phyloP scores from a whole-genome alignment of 768 basidiomycete species.

The Phallus indusiatus region DNA sequence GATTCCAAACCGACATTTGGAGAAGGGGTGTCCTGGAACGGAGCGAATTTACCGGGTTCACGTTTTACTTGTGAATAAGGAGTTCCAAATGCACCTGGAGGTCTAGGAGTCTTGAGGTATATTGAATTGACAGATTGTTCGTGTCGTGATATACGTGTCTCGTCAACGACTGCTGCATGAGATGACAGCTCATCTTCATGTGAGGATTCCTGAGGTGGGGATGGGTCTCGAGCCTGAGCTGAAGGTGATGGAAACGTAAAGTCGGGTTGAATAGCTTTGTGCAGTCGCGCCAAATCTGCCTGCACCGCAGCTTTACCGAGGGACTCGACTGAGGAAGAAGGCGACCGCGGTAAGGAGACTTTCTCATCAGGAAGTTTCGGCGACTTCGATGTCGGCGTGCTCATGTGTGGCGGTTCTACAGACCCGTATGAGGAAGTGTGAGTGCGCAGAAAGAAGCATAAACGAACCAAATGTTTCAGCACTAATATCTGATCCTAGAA shows the following conservation, averaged over 20 bases:
- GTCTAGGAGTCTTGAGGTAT: constrained; percentile 33
- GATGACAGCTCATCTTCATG: constrained; percentile 47
- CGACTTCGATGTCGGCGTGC: constrained; percentile 5
- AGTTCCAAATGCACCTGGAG: constrained; percentile 35
- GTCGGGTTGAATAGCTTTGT: constrained; percentile 5
- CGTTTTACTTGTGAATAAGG: background rate
- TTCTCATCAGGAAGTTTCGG: background rate
- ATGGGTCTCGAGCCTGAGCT: constrained; percentile 36
- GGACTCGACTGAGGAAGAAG: background rate
- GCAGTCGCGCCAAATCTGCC: constrained; percentile 6
- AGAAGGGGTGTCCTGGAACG: background rate
- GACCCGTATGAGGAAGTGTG: background rate
- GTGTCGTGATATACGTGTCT: background rate
- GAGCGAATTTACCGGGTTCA: background rate
- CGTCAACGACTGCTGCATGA: constrained; percentile 27
- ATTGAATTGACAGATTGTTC: background rate
- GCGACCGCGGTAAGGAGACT: background rate
- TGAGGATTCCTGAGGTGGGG: constrained; percentile 52
- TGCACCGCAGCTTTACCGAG: background rate
- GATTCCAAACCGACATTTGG: background rate
- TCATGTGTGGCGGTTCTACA: constrained; percentile 6
- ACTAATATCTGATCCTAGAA: background rate
- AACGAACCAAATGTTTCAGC: constrained; percentile 4
- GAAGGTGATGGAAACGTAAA: constrained; percentile 21
- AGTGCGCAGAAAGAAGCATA: background rate